Evolutionary conservation across 352 stramenopile genomes (phyloP).

Genomic region (Globisporangium nodosum): DNA sequence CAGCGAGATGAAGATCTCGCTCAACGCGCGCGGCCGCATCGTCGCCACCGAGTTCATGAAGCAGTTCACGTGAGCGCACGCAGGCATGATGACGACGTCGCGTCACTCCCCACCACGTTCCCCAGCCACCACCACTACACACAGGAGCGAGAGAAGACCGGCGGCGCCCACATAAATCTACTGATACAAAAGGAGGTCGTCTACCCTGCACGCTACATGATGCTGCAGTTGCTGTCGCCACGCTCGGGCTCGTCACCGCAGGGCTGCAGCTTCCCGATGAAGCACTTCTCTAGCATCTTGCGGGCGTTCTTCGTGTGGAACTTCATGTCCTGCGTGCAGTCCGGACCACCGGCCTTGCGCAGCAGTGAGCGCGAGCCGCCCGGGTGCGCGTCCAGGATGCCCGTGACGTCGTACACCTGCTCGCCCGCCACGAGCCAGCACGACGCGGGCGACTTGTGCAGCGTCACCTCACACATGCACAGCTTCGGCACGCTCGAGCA

Average conservation of each 20-base stretch:
- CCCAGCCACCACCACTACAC: background rate
- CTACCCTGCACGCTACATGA: constrained; percentile 41
- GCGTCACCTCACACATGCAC: constrained; percentile 67
- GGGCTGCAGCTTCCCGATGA: constrained; percentile 66
- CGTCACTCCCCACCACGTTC: background rate
- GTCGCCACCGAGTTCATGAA: constrained; percentile 95
- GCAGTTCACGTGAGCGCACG: constrained; percentile 68
- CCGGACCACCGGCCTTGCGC: constrained; percentile 66
- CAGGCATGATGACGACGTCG: background rate
- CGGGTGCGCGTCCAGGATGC: constrained; percentile 65
- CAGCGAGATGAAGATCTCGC: constrained; percentile 96
- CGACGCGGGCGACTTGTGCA: constrained; percentile 88
- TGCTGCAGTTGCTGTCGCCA: constrained; percentile 43
- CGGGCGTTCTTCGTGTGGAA: constrained; percentile 77
- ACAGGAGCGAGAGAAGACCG: background rate
- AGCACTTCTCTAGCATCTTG: constrained; percentile 77
- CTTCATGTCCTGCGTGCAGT: constrained; percentile 76
- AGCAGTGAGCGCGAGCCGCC: constrained; percentile 74
- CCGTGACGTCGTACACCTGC: constrained; percentile 85
- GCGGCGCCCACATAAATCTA: background rate
- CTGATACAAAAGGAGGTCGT: constrained; percentile 13
- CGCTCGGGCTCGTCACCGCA: constrained; percentile 44
- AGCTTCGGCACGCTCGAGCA: constrained; percentile 64
- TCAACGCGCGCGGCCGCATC: constrained; percentile 91
- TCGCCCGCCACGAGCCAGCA: constrained; percentile 94